Base-by-base conservation (phyloP, 1,284 basidiomycete species). In the Phellopilus nigrolimitatus region DNA sequence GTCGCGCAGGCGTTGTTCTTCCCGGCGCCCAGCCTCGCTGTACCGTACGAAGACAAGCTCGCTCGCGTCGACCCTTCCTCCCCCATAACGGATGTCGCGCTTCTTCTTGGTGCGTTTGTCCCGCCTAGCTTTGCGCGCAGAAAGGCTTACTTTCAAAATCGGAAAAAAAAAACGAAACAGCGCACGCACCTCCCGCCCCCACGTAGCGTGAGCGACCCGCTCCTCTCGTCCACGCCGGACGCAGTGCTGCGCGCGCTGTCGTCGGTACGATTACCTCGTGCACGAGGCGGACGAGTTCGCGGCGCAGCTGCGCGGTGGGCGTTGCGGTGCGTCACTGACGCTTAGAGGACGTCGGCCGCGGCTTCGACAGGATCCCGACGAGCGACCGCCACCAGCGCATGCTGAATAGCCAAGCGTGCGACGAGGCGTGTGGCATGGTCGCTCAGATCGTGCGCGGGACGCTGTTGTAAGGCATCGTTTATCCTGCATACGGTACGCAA, bases 391-490 rank as follows among this genome's bases (percentile, higher is more conserved):
- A 55, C 33, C 57, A 60, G 50, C 38, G 59, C 33, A 41, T 53
- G 42, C 37, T 56, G 28, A 59, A 61, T 33, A 38, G 28, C 6
- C 47, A 48, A 10, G 61, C 61, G 30, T 53, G 57, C 39, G 54
- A 62, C 17, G 59, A 58, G 41, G 60, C 60, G 21, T 62, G 60
- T 59, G 57, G 57, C 6, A 61, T 61, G 60, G 59, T 62, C 34
- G 50, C 49, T 21, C 40, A 54, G 4, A 54, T 54, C 15, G 59
- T 62, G 51, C 38, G 49, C 31, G 47, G 54, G 27, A 55, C 48
- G 40, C 50, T 61, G 28, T 5, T 49, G 8, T 53, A 28, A 52
- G n/a, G n/a, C n/a, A n/a, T n/a, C n/a, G n/a, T n/a, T n/a, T n/a
- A n/a, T n/a, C n/a, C n/a, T n/a, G n/a, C n/a, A n/a, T n/a, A n/a